These are phyloP conservation scores for Fusarium coffeatum DNA, from an alignment of 2,329 filamentous ascomycete species.

Conservation along the genomic window DNA sequence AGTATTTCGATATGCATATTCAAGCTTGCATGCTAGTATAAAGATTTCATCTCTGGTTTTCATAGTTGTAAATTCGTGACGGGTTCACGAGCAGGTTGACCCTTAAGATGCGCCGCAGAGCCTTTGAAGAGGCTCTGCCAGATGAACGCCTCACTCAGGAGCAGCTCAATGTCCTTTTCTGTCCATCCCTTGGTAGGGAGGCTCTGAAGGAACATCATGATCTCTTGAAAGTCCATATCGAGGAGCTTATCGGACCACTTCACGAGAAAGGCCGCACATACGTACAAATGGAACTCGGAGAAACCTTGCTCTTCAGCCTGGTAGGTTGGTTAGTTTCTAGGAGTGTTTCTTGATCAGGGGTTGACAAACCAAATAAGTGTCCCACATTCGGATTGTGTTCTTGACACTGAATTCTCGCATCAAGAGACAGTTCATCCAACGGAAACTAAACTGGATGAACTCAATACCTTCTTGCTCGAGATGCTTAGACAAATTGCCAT, in stretches of 20 bases:
- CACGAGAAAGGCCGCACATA: slow-evolving; percentile 96
- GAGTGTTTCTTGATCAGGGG: not conserved
- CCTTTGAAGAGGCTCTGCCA: slow-evolving; percentile 98
- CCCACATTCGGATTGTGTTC: slow-evolving; percentile 99
- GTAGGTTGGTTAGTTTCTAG: slow-evolving; percentile 3
- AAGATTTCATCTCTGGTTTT: slow-evolving; percentile 22
- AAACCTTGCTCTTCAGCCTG: slow-evolving; percentile 98
- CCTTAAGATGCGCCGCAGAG: slow-evolving; percentile 86
- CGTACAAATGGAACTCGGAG: slow-evolving; percentile 97
- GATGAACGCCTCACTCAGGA: slow-evolving; percentile 96
- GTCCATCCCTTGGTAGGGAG: slow-evolving; percentile 94
- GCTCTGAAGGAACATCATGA: slow-evolving; percentile 99
- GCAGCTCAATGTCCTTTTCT: slow-evolving; percentile 95
- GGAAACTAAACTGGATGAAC: slow-evolving; percentile 99
- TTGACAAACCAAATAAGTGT: slow-evolving; percentile 89
- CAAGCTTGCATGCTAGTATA: not conserved
- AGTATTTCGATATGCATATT: slow-evolving; percentile 8
- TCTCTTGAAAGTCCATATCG: slow-evolving; percentile 98
- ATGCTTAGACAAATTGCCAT: slow-evolving; percentile 84
- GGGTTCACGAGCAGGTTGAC: slow-evolving; percentile 55
- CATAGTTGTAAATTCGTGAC: slow-evolving; percentile 54
- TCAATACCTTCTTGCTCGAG: slow-evolving; percentile 92
- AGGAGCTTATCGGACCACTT: slow-evolving; percentile 97
- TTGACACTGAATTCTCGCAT: slow-evolving; percentile 98
- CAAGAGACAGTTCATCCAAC: slow-evolving; percentile 99